These are phyloP conservation scores for Rhizopus arrhizus DNA, from an alignment of 371 early-diverging fungal genomes.

Conservation along the genomic window DNA sequence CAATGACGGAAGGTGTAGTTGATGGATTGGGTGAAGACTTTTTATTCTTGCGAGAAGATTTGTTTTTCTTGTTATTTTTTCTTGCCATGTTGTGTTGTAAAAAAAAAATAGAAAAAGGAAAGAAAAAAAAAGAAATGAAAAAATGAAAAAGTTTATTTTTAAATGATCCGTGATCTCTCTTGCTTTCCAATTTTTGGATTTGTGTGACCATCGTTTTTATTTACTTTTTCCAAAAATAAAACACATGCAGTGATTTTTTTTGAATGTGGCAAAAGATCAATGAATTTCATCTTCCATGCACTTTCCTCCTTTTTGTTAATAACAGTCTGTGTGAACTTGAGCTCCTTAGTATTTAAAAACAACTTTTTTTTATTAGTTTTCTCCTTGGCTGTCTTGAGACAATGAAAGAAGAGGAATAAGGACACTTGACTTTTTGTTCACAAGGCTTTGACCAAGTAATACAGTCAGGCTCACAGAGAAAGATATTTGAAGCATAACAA, in stretches of 20 bases:
- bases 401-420: too few species aligned
- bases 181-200: background rate
- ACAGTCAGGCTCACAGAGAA: too few species aligned
- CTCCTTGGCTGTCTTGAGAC: too few species aligned
- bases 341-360: too few species aligned
- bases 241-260: constrained; percentile 12
- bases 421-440: too few species aligned
- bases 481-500: too few species aligned
- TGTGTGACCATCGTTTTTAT: background rate
- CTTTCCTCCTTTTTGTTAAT: too few species aligned
- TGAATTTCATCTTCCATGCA: background rate
- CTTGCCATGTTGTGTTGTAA: constrained; percentile 19
- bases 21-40: constrained; percentile 15
- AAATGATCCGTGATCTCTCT: background rate
- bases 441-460: too few species aligned
- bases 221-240: constrained; percentile 2
- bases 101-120: background rate
- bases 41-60: constrained; percentile 13
- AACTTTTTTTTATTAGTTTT: too few species aligned
- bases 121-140: constrained; percentile 9
- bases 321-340: too few species aligned
- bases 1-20: constrained; percentile 4
- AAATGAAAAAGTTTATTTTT: constrained; percentile 3
- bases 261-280: constrained; percentile 16
- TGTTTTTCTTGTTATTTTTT: constrained; percentile 25